Conservation (phyloP, 1,284 basidiomycete genomes). For the Ceratobasidium sp. region DNA sequence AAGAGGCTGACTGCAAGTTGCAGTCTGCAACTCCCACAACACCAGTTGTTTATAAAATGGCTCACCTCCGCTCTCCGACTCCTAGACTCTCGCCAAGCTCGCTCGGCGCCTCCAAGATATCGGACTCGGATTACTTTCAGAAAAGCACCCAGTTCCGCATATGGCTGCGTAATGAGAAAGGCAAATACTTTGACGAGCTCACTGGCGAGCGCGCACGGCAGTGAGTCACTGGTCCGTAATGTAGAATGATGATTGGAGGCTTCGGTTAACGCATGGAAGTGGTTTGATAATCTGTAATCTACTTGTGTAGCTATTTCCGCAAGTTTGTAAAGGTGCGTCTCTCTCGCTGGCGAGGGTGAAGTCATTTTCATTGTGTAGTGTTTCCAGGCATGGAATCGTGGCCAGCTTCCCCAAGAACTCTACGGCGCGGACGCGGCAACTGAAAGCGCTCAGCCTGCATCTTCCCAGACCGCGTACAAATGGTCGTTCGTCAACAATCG, state of each 20-base stretch:
- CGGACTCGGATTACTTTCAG: slow-evolving; percentile 79
- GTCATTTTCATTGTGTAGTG: background rate
- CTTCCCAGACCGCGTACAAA: slow-evolving; percentile 52
- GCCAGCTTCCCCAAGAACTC: slow-evolving; percentile 64
- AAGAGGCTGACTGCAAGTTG: too few relatives aligned
- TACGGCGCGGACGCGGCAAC: slow-evolving; percentile 18
- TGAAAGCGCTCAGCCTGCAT: slow-evolving; percentile 52
- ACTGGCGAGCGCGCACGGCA: slow-evolving; percentile 77
- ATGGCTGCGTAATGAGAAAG: slow-evolving; percentile 82
- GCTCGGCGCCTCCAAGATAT: slow-evolving; percentile 18
- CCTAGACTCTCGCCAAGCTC: slow-evolving; percentile 7
- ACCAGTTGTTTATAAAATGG: too few relatives aligned
- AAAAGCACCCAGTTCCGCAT: slow-evolving; percentile 78
- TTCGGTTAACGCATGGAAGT: slow-evolving; percentile 48
- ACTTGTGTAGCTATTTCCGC: slow-evolving; percentile 72
- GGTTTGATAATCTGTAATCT: slow-evolving; percentile 49
- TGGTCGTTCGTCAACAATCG: slow-evolving; percentile 65
- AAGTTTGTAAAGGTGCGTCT: slow-evolving; percentile 77
- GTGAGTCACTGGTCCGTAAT: slow-evolving; percentile 57
- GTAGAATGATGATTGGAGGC: too few relatives aligned
- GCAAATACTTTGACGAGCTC: slow-evolving; percentile 82
- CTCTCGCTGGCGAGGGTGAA: background rate
- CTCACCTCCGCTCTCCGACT: slow-evolving; percentile 34
- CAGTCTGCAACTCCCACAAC: too few relatives aligned
- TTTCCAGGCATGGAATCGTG: slow-evolving; percentile 75